Percentiles rank a stretch among this genome's conserved stretches.
phyloP scores from a whole-genome alignment of 2,329 filamentous ascomycete genomes.

The Aspergillus terreus region DNA sequence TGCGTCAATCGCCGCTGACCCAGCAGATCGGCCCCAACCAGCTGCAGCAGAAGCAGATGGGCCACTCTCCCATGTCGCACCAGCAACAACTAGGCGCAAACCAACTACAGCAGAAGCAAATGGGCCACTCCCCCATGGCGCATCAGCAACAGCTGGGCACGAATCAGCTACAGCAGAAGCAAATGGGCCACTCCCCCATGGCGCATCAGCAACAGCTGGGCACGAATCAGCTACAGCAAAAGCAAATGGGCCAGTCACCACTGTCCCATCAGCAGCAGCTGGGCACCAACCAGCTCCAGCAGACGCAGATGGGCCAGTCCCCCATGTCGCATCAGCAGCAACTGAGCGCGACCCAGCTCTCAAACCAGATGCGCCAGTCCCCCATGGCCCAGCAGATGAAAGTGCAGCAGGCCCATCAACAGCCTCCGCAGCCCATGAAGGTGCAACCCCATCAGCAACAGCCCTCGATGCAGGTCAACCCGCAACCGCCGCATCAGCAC shows the following conservation, averaged over 20 bases:
- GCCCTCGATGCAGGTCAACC: constrained; percentile 12
- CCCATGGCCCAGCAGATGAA: constrained; percentile 4
- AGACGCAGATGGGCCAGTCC: neutral
- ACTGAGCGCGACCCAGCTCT: neutral
- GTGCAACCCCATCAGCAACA: neutral
- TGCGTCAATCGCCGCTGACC: neutral
- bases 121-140: neutral
- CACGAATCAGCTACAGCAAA: neutral
- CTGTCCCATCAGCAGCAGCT: neutral
- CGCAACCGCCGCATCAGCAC: constrained; percentile 3
- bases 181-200: neutral
- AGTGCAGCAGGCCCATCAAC: constrained; percentile 3
- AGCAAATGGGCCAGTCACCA: neutral
- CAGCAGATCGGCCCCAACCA: neutral
- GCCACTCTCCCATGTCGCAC: neutral
- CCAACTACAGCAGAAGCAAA: neutral
- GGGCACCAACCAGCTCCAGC: neutral
- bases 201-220: neutral
- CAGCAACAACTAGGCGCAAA: neutral
- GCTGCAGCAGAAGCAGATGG: neutral
- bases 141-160: neutral
- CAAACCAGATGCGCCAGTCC: constrained; percentile 2
- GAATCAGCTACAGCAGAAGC: neutral
- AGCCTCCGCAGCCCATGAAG: neutral
- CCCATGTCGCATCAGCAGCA: constrained; percentile 3